phyloP scores from a whole-genome alignment of 768 basidiomycete genomes.

The Porphyrellus cyaneotinctus region DNA sequence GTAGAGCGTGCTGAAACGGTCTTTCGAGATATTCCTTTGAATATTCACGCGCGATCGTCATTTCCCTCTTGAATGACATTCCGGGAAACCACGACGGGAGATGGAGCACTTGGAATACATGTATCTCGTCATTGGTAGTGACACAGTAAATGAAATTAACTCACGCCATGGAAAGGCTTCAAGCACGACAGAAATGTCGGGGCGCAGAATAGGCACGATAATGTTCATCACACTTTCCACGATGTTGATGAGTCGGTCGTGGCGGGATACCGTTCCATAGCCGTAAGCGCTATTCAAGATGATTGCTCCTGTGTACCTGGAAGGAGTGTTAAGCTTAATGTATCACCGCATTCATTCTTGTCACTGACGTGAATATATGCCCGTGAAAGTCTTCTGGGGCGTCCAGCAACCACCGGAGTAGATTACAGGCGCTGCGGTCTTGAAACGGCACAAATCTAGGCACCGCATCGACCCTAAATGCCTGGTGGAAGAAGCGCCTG shows the following conservation, averaged over 20 bases:
- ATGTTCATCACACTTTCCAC: neutral
- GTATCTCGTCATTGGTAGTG: accelerated
- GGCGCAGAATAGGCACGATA: neutral
- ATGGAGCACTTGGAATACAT: neutral
- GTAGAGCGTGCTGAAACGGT: neutral
- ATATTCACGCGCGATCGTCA: neutral
- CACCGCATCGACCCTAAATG: neutral
- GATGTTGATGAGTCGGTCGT: slow-evolving; percentile 4
- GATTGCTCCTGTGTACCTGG: neutral
- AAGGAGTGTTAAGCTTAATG: neutral
- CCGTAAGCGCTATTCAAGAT: slow-evolving; percentile 6
- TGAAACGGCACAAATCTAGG: neutral
- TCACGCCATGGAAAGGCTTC: neutral
- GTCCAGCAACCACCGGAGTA: slow-evolving; percentile 1
- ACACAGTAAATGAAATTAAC: neutral
- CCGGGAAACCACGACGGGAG: neutral
- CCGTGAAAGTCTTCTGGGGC: neutral
- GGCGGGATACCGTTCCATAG: neutral
- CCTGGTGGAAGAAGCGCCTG: slow-evolving; percentile 13
- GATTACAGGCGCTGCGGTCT: slow-evolving; percentile 1
- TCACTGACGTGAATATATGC: slow-evolving; percentile 9
- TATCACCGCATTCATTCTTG: neutral
- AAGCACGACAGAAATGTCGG: neutral
- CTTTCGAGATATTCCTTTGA: neutral
- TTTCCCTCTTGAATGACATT: neutral